Evolutionary conservation across 2,329 filamentous ascomycete genomes (phyloP), one percentile per base, ranked within the genome.

Genomic region (Sphaceloma murrayae): DNA sequence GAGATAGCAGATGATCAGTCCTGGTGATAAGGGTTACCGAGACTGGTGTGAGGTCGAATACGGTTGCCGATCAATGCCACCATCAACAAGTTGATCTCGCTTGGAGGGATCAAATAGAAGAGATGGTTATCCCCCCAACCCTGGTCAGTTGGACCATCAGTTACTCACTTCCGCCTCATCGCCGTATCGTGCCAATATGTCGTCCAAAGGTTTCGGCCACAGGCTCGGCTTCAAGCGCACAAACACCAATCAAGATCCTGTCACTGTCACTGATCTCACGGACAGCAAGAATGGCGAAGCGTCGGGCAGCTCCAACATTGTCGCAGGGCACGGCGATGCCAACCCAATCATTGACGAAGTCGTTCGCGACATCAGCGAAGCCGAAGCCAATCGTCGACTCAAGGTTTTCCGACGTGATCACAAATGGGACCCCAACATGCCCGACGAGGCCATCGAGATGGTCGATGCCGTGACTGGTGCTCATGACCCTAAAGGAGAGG

Each of bases 371-470:
- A 46, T 55, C 40, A 49, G 52, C 2, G 53, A 55, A 33, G 50
- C 52, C 2, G 54, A 55, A 42, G 54, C 54, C n/a, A 52, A 54
- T 16, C 51, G 46, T 4, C 38, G 45, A 4, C 66, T 80, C 45
- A 70, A 69, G 54, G 66, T 73, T 45, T 73, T 80, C 55, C 73
- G 77, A 54, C 70, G 71, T 53, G 68, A 73, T 48, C 77, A 81
- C 59, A 70, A 73, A 51, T 72, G 77, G 60, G 78, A 82, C 50
- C 76, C 77, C 29, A 80, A 82, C 54, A 58, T 82, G 51, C 74
- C 76, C n/a, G 65, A 78, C 48, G 74, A 78, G 49, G 69, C 79
- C 36, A 62, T 75, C 42, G 73, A 75, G 49, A 73, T 77, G 58
- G 68, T 81, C 49, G 74, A 80, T 47, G 67, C 72, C 33, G 75